Percentiles rank a stretch among this genome's conserved stretches.
These are phyloP conservation scores for Huiozyma sinensis DNA, from an alignment of 805 yeast genomes.

Conservation along the genomic window DNA sequence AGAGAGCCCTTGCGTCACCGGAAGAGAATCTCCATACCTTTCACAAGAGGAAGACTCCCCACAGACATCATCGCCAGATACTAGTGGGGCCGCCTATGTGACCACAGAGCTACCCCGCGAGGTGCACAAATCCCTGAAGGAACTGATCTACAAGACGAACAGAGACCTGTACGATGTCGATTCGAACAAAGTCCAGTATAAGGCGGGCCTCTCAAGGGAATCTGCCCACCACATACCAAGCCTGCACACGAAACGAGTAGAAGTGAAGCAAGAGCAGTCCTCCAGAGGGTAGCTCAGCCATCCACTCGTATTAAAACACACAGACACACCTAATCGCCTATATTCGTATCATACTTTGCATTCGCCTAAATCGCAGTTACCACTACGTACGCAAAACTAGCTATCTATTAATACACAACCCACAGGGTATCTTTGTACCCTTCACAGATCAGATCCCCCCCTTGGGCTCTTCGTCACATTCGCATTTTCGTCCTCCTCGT, in stretches of 20 bases:
- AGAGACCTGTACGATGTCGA: constrained; percentile 17
- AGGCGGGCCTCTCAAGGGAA: constrained; percentile 19
- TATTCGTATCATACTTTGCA: not conserved
- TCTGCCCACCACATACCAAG: constrained; percentile 7
- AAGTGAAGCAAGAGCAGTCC: not conserved
- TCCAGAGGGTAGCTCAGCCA: no score
- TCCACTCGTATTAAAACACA: not conserved
- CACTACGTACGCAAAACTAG: no score
- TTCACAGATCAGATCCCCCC: not conserved
- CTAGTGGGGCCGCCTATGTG: no score
- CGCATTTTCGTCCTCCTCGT: constrained; percentile 1
- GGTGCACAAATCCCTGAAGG: constrained; percentile 20
- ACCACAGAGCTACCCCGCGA: no score
- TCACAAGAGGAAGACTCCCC: no score
- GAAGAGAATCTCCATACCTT: no score
- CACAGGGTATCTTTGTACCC: no score
- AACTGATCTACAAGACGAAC: constrained; percentile 19
- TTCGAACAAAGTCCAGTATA: constrained; percentile 14
- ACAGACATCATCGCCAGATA: no score
- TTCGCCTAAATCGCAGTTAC: no score
- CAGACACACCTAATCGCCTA: not conserved
- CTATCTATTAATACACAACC: no score
- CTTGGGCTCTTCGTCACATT: not conserved
- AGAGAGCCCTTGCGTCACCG: no score
- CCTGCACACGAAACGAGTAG: constrained; percentile 6